Conservation (phyloP, 2,329 filamentous ascomycete species). For the Lomentospora prolificans region DNA sequence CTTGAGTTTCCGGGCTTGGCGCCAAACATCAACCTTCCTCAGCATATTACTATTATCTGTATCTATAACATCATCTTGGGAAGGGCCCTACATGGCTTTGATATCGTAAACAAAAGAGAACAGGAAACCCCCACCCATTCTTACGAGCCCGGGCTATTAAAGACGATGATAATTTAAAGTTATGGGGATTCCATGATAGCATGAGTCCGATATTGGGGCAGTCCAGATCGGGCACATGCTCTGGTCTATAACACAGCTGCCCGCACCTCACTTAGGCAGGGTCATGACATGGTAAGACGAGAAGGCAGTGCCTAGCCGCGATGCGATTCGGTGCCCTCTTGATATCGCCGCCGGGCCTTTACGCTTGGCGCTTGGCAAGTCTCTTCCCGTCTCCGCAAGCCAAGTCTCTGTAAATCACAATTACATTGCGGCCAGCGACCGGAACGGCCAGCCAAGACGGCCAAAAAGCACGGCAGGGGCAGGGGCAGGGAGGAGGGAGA, state of each 20-base stretch:
- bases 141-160: background rate
- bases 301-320: too few species aligned
- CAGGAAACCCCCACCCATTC: background rate
- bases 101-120: background rate
- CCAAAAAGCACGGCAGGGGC: too few species aligned
- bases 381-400: background rate
- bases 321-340: too few species aligned
- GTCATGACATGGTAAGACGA: too few species aligned
- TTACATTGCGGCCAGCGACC: background rate
- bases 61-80: background rate
- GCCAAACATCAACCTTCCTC: background rate
- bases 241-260: too few species aligned
- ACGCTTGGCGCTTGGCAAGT: background rate
- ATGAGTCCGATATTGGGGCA: background rate
- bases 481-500: too few species aligned
- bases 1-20: background rate
- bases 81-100: background rate
- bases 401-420: background rate
- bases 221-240: background rate
- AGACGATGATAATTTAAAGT: background rate
- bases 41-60: background rate
- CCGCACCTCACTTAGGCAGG: too few species aligned
- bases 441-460: background rate
- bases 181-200: background rate
- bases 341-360: background rate